Evolutionary conservation across 768 basidiomycete species (phyloP).

Genomic region (Kockovaella imperatae): DNA sequence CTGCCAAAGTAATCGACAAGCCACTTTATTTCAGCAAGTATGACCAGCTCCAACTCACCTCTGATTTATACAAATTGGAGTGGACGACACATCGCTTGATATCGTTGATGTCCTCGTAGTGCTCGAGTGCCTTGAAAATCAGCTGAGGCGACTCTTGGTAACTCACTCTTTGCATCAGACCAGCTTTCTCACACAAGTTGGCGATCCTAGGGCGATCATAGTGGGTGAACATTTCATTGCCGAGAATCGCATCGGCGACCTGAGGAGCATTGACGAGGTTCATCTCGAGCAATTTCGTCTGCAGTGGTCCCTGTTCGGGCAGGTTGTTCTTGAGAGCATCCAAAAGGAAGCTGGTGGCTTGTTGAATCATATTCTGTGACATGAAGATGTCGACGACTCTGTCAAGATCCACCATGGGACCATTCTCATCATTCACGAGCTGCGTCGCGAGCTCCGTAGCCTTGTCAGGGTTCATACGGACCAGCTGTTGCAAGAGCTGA

Average conservation of each 20-base stretch:
- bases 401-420: constrained; percentile 88
- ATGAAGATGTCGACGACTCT: constrained; percentile 98
- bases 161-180: constrained; percentile 79
- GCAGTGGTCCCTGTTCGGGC: constrained; percentile 89
- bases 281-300: constrained; percentile 95
- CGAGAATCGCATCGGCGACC: constrained; percentile 96
- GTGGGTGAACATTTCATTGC: constrained; percentile 96
- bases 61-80: constrained; percentile 69
- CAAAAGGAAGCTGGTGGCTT: constrained; percentile 92
- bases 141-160: constrained; percentile 11
- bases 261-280: constrained; percentile 96
- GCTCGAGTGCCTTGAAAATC: constrained; percentile 72
- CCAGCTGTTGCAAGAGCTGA: constrained; percentile 84
- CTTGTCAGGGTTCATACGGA: constrained; percentile 93
- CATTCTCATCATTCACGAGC: constrained; percentile 84
- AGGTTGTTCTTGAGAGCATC: constrained; percentile 98
- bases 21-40: constrained; percentile 55
- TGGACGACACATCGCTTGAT: constrained; percentile 98
- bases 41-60: constrained; percentile 51
- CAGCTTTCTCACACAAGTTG: constrained; percentile 97
- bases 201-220: constrained; percentile 95
- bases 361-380: constrained; percentile 99
- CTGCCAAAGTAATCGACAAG: constrained; percentile 94
- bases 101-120: constrained; percentile 95
- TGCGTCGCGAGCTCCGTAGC: constrained; percentile 96